Evolutionary conservation across 352 stramenopile species (phyloP), one percentile per base, ranked within the genome.

Genomic region (Pythium volutum): DNA sequence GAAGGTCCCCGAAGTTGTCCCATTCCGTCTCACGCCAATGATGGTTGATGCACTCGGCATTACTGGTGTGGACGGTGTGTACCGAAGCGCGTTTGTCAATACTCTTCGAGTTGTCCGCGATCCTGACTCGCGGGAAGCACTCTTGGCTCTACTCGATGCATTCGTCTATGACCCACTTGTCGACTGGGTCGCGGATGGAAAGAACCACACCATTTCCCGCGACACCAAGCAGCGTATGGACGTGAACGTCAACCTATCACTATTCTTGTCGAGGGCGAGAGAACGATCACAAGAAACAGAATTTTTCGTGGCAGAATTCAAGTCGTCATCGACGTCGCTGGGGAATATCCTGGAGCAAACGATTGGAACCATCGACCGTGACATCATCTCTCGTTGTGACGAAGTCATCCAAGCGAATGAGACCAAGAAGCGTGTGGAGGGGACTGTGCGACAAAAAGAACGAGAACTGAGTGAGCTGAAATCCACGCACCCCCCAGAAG

Each of bases 1-100:
- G 0, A 95, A 95, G 57, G 87, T 95, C 8, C 90, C 91, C 7
- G 91, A 98, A 64, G 62, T 94, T 31, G 91, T 98, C 20, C 91
- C 91, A 10, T 98, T 98, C 52, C 87, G 91, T 20, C 61, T 97
- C 15, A 97, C 91, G 12, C 79, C 77, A 9, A 88, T 89, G 58
- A 64, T 98, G 22, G 71, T 88, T 49, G 79, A 89, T 49, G 81
- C 75, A 9, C 65, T 97, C 11, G 87, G 86, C 2, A 51, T 91
- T 43, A 89, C 81, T 16, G 84, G 87, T 20, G 72, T 89, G 0
- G 87, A 95, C 23, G 86, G 86, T 2, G 75, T 62, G 11, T 95
- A 95, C 42, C 79, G 83, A 47, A 65, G 67, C 26, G 81, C 83
- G 9, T 85, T 95, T 69, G 81, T 93, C 39, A 74, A 75, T 3